Conservation (phyloP, 2,329 filamentous ascomycete species). For the Diaporthe vaccinii region DNA sequence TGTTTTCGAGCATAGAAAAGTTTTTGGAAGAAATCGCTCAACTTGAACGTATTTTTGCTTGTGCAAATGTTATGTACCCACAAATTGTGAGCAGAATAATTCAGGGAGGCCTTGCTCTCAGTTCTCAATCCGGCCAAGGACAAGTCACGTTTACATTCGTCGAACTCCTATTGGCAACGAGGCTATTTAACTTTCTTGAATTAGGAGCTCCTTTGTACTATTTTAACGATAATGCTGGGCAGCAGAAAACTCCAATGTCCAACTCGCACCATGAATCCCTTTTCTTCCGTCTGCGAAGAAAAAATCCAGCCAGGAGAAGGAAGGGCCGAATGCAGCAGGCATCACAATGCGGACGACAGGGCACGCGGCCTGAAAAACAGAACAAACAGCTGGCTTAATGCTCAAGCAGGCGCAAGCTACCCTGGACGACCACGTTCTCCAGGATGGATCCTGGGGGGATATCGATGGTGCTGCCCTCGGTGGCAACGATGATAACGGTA, state of each 20-base stretch:
- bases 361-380: not conserved
- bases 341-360: conserved; percentile 18
- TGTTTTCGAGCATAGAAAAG: not conserved
- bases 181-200: conserved; percentile 37
- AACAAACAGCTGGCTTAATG: conserved; percentile 60
- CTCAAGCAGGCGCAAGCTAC: conserved; percentile 83
- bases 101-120: not conserved
- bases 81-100: not conserved
- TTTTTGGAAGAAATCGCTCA: not conserved
- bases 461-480: conserved; percentile 97
- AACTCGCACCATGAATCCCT: not conserved
- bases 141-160: not conserved
- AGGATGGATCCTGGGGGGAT: conserved; percentile 96
- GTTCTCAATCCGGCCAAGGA: not conserved
- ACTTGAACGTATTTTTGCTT: no score
- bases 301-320: not conserved
- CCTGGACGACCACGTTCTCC: conserved; percentile 99
- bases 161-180: not conserved
- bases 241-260: conserved; percentile 34
- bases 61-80: no score
- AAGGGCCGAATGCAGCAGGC: conserved; percentile 33
- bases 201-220: conserved; percentile 39
- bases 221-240: conserved; percentile 32
- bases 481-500: conserved; percentile 98
- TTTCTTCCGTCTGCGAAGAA: conserved; percentile 1